Base-by-base conservation (phyloP, 371 early-diverging fungal species). In the Encephalitozoon hellem region DNA sequence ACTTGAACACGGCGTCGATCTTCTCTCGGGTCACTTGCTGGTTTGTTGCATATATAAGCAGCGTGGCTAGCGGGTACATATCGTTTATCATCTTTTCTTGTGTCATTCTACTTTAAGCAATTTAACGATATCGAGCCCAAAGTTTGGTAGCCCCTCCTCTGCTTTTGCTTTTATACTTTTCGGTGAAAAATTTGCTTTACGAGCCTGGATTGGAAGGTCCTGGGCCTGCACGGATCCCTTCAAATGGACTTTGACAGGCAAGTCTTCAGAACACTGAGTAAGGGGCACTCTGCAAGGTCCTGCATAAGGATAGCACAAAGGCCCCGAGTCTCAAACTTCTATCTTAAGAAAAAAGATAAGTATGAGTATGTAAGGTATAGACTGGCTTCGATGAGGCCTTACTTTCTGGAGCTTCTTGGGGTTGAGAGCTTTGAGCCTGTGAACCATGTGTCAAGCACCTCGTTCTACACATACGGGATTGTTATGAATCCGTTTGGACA, bases 1-100 rank as follows among this genome's bases (percentile, higher is more conserved):
- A 72, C 63, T 78, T 72, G 34, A 81, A 67, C 11, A 81, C 65
- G 42, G 67, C 18, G 21, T 55, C 21, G 26, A 81, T 76, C 41
- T 76, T 78, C 12, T 81, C 78, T n/a, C 53, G 59, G 9, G 82
- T 77, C 11, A 81, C 78, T 9, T 71, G 45, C 41, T 75, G 70
- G 25, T 74, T 63, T 9, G 68, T 69, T 51, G 54, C 67, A 41
- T 75, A 53, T 34, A 78, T 74, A 55, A 81, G 55, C 32, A 81
- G 30, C 23, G 78, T 75, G 34, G 78, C 76, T n/a, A 68, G 47
- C n/a, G 82, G 32, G 59, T 81, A 81, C 43, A 75, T 47, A 47
- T 77, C 54, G 32, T 67, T 81, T n/a, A 78, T 28, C 45, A 26
- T 68, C 42, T 54, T 43, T 11, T 43, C 51, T 41, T 45, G 21